Evolutionary conservation across 169 alveolate genomes (phyloP), one percentile per base, ranked within the genome.

Genomic region (Plasmodium billcollinsi): DNA sequence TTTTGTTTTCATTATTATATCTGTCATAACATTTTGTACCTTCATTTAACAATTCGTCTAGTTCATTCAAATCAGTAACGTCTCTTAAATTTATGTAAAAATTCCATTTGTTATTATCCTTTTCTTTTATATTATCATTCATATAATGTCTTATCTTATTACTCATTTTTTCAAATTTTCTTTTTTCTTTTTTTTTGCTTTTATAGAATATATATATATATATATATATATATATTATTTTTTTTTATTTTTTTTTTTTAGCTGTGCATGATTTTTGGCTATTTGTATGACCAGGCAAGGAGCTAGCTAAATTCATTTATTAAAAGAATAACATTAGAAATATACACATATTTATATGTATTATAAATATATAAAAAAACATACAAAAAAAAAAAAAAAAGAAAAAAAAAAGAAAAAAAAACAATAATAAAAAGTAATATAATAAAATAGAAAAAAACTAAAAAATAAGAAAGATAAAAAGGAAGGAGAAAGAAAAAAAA

Each of bases 1-100:
- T 50, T 18, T 70, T 50, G n/a, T 70, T 49, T 21, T 45, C 18
- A 70, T 50, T 70, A 5, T 49, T 49, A 15, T 15, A 15, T 18
- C 43, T 70, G 49, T n/a, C 50, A 50, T 70, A 49, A 70, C 78
- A 21, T n/a, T 49, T 70, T 18, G 47, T 65, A 15, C 26, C 78
- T 49, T 70, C 78, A 26, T 24, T 45, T 70, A 49, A 26, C 24
- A 49, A n/a, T 24, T 70, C 78, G 11, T 70, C 66, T 21, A 45
- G 29, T 50, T 70, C 78, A 29, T 70, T 70, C 63, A 70, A 24
- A 50, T 70, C 78, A 20, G 78, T 50, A 18, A 70, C 66, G 21
- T 49, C 78, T 50, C 66, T 70, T 50, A 70, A 70, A 70, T 49
- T 70, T 43, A 67, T 67, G 43, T 67, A 67, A 67, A 67, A 67